phyloP scores from a whole-genome alignment of 169 alveolate species.

The Plasmodium fragile region DNA sequence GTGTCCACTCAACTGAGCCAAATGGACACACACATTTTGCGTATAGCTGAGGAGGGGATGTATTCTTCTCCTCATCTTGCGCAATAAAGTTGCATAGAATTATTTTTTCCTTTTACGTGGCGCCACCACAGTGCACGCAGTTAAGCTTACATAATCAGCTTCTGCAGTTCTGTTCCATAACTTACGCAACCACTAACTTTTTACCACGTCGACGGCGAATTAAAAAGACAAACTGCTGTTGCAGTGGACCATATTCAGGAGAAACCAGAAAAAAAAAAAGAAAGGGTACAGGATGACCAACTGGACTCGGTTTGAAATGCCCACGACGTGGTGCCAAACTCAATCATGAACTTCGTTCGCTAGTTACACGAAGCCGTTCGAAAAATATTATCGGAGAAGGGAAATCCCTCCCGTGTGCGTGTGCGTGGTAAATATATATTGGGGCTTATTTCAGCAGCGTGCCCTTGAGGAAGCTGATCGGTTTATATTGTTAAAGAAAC shows the following conservation, averaged over 20 bases:
- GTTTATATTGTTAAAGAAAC: not conserved
- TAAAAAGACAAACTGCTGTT: not conserved
- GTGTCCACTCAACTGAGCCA: not conserved
- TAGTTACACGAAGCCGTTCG: not conserved
- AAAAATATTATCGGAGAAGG: not conserved
- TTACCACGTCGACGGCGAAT: not conserved
- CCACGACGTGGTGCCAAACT: not conserved
- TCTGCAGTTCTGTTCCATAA: not conserved
- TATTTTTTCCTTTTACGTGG: not conserved
- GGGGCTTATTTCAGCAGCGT: not conserved
- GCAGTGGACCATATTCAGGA: not conserved
- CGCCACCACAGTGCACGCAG: not conserved
- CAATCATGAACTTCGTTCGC: not conserved
- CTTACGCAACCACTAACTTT: not conserved
- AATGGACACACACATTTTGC: not conserved
- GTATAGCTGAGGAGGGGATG: not conserved
- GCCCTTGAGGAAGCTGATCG: not conserved
- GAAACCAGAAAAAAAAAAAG: not conserved
- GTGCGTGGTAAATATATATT: not conserved
- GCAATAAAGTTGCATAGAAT: constrained; percentile 4
- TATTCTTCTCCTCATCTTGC: not conserved
- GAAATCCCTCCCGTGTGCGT: not conserved
- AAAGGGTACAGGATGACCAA: not conserved
- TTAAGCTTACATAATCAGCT: not conserved
- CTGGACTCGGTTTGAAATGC: not conserved